A percentile compares a stretch with the other conserved stretches of the same genome.
These are phyloP conservation scores for Pseudonectria foliicola DNA, from an alignment of 2,329 filamentous ascomycete genomes.

Conservation along the genomic window DNA sequence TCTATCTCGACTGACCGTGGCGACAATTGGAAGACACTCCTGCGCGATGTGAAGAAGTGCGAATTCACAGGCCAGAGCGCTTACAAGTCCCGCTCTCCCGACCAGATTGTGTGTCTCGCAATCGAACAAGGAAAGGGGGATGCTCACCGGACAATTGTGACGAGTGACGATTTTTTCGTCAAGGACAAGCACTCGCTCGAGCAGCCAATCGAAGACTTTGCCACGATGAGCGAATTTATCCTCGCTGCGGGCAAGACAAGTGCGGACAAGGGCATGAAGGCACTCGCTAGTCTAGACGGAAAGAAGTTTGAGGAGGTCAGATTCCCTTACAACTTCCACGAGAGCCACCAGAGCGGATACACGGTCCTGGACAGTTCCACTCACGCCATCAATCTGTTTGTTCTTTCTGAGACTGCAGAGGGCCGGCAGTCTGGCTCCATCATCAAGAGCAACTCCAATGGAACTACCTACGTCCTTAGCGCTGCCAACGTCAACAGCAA, in stretches of 20 bases:
- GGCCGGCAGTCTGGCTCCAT: conserved; percentile 74
- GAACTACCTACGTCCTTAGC: conserved; percentile 87
- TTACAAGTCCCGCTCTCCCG: conserved; percentile 44
- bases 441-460: conserved; percentile 97
- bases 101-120: conserved; percentile 53
- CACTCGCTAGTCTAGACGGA: conserved; percentile 81
- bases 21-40: conserved; percentile 67
- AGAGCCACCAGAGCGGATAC: conserved; percentile 73
- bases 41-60: conserved; percentile 71
- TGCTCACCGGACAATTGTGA: conserved; percentile 62
- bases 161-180: conserved; percentile 72
- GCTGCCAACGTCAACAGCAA: conserved; percentile 77
- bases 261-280: conserved; percentile 63
- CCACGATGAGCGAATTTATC: conserved; percentile 95
- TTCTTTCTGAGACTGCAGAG: conserved; percentile 62
- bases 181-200: conserved; percentile 51
- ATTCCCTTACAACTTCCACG: conserved; percentile 79
- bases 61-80: conserved; percentile 70
- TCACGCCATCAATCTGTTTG: conserved; percentile 89
- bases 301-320: conserved; percentile 71
- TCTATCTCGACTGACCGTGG: conserved; percentile 76
- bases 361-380: conserved; percentile 93
- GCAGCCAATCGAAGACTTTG: conserved; percentile 65
- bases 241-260: conserved; percentile 64
- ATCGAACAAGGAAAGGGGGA: conserved; percentile 50